phyloP scores from a whole-genome alignment of 2,329 filamentous ascomycete species.

The Colletotrichum sp. region DNA sequence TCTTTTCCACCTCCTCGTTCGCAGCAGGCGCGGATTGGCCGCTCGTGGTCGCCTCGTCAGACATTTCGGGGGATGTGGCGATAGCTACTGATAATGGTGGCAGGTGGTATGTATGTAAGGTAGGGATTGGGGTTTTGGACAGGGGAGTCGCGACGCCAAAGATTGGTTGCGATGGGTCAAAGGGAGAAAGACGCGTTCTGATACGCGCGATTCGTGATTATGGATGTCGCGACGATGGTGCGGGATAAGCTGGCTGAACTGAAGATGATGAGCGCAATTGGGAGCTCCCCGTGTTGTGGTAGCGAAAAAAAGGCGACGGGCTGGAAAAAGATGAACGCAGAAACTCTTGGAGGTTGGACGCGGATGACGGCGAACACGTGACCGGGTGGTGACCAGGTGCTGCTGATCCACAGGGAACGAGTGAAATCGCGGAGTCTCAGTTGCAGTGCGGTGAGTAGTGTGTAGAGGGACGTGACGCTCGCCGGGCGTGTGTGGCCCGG shows the following conservation, averaged over 20 bases:
- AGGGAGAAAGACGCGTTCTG: slow-evolving; percentile 30
- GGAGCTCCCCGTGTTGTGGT: slow-evolving; percentile 36
- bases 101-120: neutral
- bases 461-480: neutral
- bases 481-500: slow-evolving; percentile 8
- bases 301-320: slow-evolving; percentile 16
- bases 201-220: slow-evolving; percentile 27
- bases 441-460: slow-evolving; percentile 4
- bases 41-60: slow-evolving; percentile 36
- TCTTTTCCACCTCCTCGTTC: slow-evolving; percentile 28
- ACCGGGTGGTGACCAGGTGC: neutral
- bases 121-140: slow-evolving; percentile 6
- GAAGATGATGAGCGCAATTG: slow-evolving; percentile 37
- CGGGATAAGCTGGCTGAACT: slow-evolving; percentile 24
- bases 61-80: slow-evolving; percentile 35
- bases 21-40: slow-evolving; percentile 20
- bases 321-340: slow-evolving; percentile 23
- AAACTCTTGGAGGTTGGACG: slow-evolving; percentile 23
- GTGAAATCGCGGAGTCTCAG: slow-evolving; percentile 21
- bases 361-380: slow-evolving; percentile 21
- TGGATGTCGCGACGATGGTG: slow-evolving; percentile 15
- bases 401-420: slow-evolving; percentile 19
- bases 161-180: slow-evolving; percentile 10
- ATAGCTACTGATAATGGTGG: slow-evolving; percentile 9
- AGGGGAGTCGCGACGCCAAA: slow-evolving; percentile 19